Conservation (phyloP, 1,284 basidiomycete species). For the Malassezia yamatoensis region DNA sequence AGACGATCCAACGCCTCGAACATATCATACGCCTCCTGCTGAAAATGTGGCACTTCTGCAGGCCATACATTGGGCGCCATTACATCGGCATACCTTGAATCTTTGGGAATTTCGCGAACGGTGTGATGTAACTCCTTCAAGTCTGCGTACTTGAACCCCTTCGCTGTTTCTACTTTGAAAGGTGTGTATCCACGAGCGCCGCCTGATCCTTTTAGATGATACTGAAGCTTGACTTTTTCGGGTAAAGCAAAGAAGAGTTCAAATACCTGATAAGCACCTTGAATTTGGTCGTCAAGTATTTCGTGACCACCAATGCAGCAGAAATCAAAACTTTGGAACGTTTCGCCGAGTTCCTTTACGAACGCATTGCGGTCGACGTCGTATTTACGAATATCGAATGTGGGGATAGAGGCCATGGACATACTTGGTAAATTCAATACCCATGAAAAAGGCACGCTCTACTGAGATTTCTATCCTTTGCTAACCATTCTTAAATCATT, state of each 20-base stretch:
- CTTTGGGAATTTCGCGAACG: slow-evolving; percentile 2
- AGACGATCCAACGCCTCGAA: slow-evolving; percentile 2
- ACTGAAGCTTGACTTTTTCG: neutral
- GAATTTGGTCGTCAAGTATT: neutral
- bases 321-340: slow-evolving; percentile 2
- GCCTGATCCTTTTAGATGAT: slow-evolving; percentile 5
- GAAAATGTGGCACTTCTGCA: slow-evolving; percentile 3
- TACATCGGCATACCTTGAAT: slow-evolving; percentile 1
- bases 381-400: slow-evolving; percentile 3
- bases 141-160: slow-evolving; percentile 5
- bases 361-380: slow-evolving; percentile 5
- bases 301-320: slow-evolving; percentile 10
- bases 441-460: neutral
- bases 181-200: slow-evolving; percentile 13
- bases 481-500: neutral
- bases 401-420: neutral
- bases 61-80: slow-evolving; percentile 12
- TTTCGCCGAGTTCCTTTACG: slow-evolving; percentile 1
- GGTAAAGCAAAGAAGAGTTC: slow-evolving; percentile 4
- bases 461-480: neutral
- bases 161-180: slow-evolving; percentile 8
- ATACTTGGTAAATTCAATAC: neutral
- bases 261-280: slow-evolving; percentile 3
- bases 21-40: neutral
- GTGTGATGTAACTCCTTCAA: slow-evolving; percentile 12